A percentile compares a stretch with the other conserved stretches of the same genome.
Conservation (phyloP, 129 eudicot genomes). For the Heracleum sosnowskyi region DNA sequence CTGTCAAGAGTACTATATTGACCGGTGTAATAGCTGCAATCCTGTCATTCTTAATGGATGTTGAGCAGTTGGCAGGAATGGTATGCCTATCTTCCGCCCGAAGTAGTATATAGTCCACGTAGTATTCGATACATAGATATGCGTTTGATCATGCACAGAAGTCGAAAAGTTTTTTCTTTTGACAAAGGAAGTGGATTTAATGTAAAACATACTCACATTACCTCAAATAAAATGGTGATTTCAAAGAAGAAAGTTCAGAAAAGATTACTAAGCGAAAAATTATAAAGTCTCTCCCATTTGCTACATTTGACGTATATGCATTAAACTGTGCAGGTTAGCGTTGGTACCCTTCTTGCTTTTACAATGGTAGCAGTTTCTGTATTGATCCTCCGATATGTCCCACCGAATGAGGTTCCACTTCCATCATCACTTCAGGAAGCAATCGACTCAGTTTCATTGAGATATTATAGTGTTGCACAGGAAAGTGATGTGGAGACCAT, state of each 20-base stretch:
- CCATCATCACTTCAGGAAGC: slow-evolving; percentile 85
- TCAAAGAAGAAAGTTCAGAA: background rate
- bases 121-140: background rate
- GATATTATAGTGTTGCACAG: slow-evolving; percentile 22
- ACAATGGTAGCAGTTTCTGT: slow-evolving; percentile 94
- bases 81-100: slow-evolving; percentile 31
- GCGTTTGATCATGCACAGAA: background rate
- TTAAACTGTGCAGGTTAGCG: slow-evolving; percentile 72
- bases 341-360: slow-evolving; percentile 97
- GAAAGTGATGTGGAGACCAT: slow-evolving; percentile 31
- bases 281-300: background rate
- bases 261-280: background rate
- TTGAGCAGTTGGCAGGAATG: slow-evolving; percentile 95
- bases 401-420: slow-evolving; percentile 93
- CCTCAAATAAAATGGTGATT: background rate
- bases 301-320: background rate
- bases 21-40: slow-evolving; percentile 75
- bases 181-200: no score
- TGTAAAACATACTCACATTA: background rate
- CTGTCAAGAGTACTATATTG: slow-evolving; percentile 66
- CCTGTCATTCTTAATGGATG: slow-evolving; percentile 82
- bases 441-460: slow-evolving; percentile 65
- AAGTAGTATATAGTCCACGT: background rate
- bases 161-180: background rate
- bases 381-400: slow-evolving; percentile 83